A percentile compares a stretch with the other conserved stretches of the same genome.
Conservation (phyloP, 108 stramenopile species). For the Nitzschia sp. region DNA sequence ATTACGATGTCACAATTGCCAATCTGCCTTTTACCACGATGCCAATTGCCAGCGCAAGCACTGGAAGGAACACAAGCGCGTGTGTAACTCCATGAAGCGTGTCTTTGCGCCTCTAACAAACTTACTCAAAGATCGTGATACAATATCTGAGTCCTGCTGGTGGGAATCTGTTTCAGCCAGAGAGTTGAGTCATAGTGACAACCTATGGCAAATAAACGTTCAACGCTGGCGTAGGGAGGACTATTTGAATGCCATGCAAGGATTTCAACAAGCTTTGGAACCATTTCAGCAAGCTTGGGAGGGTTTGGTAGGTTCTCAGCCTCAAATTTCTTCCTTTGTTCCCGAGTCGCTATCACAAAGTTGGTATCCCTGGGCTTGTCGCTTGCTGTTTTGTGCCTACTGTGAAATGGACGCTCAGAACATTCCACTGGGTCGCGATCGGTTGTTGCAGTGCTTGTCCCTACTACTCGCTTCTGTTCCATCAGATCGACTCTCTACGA, state of each 20-base stretch:
- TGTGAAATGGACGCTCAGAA: slow-evolving; percentile 59
- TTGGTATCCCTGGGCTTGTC: slow-evolving; percentile 22
- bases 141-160: slow-evolving; percentile 1
- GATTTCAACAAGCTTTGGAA: slow-evolving; percentile 48
- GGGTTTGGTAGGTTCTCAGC: background rate
- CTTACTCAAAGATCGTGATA: slow-evolving; percentile 3
- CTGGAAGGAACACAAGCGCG: too few relatives aligned
- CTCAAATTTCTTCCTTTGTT: too few relatives aligned
- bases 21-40: too few relatives aligned
- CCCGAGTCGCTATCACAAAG: too few relatives aligned
- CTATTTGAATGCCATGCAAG: slow-evolving; percentile 54
- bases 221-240: slow-evolving; percentile 22
- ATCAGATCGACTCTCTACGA: slow-evolving; percentile 6
- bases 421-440: slow-evolving; percentile 30
- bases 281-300: slow-evolving; percentile 13
- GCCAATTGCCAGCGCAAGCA: too few relatives aligned
- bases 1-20: too few relatives aligned
- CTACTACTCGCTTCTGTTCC: slow-evolving; percentile 21
- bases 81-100: slow-evolving; percentile 28
- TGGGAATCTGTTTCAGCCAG: background rate
- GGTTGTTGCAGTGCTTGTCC: slow-evolving; percentile 47
- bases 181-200: slow-evolving; percentile 4
- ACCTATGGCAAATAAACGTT: too few relatives aligned
- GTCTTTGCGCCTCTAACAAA: slow-evolving; percentile 21
- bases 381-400: slow-evolving; percentile 57